Percentiles rank a stretch among this genome's conserved stretches.
These are phyloP conservation scores for Phytophthora fragariae DNA, from an alignment of 352 stramenopile species.

Conservation along the genomic window DNA sequence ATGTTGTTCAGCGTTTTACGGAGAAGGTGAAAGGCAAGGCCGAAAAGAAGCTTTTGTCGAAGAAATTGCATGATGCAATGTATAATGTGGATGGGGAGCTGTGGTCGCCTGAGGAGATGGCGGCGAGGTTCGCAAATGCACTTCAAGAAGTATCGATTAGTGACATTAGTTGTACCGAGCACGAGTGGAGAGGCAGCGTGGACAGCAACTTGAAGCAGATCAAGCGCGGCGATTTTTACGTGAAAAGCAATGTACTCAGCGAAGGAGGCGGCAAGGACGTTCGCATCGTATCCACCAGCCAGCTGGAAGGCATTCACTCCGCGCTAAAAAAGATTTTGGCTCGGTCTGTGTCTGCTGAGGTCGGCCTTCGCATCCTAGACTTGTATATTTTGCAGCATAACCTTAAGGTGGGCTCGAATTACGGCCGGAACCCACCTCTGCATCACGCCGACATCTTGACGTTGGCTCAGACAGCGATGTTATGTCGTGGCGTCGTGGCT, in stretches of 20 bases:
- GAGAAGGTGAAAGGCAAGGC: not conserved
- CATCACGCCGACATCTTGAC: slow-evolving; percentile 1
- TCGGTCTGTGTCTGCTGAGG: not conserved
- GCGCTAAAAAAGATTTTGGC: slow-evolving; percentile 1
- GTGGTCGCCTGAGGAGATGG: not conserved
- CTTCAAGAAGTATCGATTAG: not conserved
- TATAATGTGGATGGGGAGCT: slow-evolving; percentile 1
- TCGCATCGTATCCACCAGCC: not conserved
- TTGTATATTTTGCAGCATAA: slow-evolving; percentile 14
- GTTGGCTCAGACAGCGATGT: not conserved
- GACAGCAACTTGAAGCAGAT: slow-evolving; percentile 9
- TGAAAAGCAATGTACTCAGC: not conserved
- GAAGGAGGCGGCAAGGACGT: slow-evolving; percentile 3
- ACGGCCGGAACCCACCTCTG: slow-evolving; percentile 1
- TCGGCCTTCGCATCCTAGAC: slow-evolving; percentile 3
- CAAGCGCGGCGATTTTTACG: slow-evolving; percentile 4
- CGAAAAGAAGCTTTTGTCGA: not conserved
- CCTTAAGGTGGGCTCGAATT: not conserved
- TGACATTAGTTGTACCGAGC: not conserved
- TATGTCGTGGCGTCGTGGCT: not conserved
- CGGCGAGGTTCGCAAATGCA: not conserved
- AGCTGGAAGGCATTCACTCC: not conserved
- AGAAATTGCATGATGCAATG: not conserved
- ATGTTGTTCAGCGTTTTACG: not conserved
- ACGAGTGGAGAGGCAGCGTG: not conserved